Evolutionary conservation across 2,329 filamentous ascomycete species (phyloP).

Genomic region (Xylariaceae sp.): DNA sequence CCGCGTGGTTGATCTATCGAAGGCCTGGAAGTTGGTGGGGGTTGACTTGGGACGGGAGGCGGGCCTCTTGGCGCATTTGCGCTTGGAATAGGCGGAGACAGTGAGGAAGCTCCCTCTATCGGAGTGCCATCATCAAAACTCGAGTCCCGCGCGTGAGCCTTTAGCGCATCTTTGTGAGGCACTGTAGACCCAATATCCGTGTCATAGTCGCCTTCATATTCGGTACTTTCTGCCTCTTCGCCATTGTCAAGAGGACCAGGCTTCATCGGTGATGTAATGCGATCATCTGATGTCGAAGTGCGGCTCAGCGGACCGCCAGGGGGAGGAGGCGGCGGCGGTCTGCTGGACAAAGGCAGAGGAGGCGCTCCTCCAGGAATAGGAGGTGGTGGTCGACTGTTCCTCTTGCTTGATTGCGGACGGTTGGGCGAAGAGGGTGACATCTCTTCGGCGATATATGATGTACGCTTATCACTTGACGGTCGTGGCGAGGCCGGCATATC

Average conservation of each 20-base stretch:
- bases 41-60: constrained; percentile 61
- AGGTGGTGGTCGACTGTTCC: constrained; percentile 53
- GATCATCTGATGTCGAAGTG: constrained; percentile 55
- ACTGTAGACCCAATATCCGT: constrained; percentile 93
- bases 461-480: constrained; percentile 25
- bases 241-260: constrained; percentile 46
- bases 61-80: constrained; percentile 55
- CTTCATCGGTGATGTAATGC: constrained; percentile 36
- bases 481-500: constrained; percentile 41
- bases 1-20: constrained; percentile 69
- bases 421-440: constrained; percentile 35
- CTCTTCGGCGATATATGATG: constrained; percentile 32
- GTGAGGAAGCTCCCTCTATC: constrained; percentile 38
- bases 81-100: constrained; percentile 54
- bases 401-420: constrained; percentile 41
- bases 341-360: constrained; percentile 45
- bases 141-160: constrained; percentile 71
- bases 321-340: constrained; percentile 66
- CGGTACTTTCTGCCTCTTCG: constrained; percentile 76
- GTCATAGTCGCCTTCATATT: constrained; percentile 97
- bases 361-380: constrained; percentile 57
- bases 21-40: constrained; percentile 45
- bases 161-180: constrained; percentile 91
- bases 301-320: constrained; percentile 48
- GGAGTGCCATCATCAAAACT: constrained; percentile 69